Base-by-base conservation (phyloP, 2,329 filamentous ascomycete species). In the Plectosphaerella plurivora region DNA sequence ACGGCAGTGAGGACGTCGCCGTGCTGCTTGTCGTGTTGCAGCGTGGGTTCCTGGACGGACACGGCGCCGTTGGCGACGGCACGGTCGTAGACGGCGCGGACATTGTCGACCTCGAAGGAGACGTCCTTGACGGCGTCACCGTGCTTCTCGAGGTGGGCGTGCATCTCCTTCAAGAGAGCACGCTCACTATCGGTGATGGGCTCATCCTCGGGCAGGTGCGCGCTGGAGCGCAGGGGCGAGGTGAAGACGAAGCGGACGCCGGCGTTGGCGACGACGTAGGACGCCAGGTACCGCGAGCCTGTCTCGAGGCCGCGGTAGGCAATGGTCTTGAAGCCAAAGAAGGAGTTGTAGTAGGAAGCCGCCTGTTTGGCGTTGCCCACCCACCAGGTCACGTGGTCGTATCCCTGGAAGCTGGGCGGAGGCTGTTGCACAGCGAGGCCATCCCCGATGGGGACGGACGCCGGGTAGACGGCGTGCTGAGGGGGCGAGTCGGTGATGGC, bases 281-380 rank as follows among this genome's bases (percentile, higher is more conserved):
- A 94, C 46, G 91, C 89, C 58, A 92, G 81, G 59, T 83, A 85
- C 53, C 91, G 84, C 57, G 83, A 90, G 56, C 91, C 91, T 1
- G 92, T 97, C 71, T 97, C 92, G 5, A 97, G 84, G 5, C 92
- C 93, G 41, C 82, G 82, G 71, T 96, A 96, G 56, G 93, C 93
- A 53, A 96, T 72, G 18, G 82, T 83, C 63, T 82, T 77, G 75
- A 97, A 96, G 52, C 91, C 92, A 76, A 97, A 91, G 59, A 91
- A 88, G 11, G 83, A 86, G 60, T 87, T 86, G 73, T 96, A 97
- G 74, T 90, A 97, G 14, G 87, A 82, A 39, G 92, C 92, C 3
- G 91, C 90, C 76, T 97, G 92, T 74, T 97, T 97, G 62, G 93
- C 92, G 67, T 97, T 97, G 66, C 92, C 91, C 28, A 97, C 93